phyloP scores from a whole-genome alignment of 1,284 basidiomycete genomes.

The Vanrija sp. region DNA sequence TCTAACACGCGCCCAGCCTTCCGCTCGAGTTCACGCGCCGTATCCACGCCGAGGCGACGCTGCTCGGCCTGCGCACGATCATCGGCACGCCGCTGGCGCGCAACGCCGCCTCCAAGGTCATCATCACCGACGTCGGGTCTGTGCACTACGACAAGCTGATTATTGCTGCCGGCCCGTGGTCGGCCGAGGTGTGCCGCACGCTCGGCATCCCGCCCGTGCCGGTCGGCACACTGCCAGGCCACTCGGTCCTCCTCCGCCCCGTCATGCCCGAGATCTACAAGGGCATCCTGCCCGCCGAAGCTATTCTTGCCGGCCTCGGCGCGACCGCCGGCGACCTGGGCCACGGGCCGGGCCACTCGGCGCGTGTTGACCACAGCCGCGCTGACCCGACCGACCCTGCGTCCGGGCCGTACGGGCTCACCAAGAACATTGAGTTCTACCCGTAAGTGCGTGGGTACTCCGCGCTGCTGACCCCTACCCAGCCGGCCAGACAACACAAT shows the following conservation, averaged over 20 bases:
- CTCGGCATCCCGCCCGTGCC: slow-evolving; percentile 9
- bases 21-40: slow-evolving; percentile 9
- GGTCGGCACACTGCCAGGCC: slow-evolving; percentile 6
- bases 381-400: background rate
- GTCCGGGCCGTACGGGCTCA: background rate
- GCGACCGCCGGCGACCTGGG: background rate
- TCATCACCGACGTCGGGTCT: slow-evolving; percentile 5
- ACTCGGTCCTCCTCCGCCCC: slow-evolving; percentile 5
- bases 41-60: slow-evolving; percentile 4
- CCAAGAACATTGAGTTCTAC: slow-evolving; percentile 11
- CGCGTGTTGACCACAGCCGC: no score
- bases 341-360: background rate
- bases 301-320: slow-evolving; percentile 10
- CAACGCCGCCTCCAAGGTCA: background rate
- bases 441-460: slow-evolving; percentile 3
- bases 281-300: slow-evolving; percentile 5
- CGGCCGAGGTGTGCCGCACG: slow-evolving; percentile 7
- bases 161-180: slow-evolving; percentile 13
- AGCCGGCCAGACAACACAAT: slow-evolving; percentile 9
- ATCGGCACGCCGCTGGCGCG: slow-evolving; percentile 7
- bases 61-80: slow-evolving; percentile 10
- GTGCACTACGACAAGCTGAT: slow-evolving; percentile 11
- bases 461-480: background rate
- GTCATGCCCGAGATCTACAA: background rate
- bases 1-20: background rate